These are phyloP conservation scores for Parachlorella kessleri DNA, from an alignment of 139 green algal genomes.

Conservation along the genomic window DNA sequence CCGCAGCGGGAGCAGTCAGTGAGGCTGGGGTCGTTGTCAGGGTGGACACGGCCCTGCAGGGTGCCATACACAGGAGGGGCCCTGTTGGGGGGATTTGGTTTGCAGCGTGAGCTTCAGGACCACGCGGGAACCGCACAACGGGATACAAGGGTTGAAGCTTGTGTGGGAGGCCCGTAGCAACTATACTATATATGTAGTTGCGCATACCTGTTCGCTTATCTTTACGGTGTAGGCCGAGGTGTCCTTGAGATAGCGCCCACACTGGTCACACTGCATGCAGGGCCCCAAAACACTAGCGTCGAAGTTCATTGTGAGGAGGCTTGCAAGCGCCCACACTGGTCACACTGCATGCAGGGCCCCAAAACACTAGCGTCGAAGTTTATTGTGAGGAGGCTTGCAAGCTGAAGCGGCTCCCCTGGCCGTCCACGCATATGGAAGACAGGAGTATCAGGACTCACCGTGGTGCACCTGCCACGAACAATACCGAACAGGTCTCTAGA, in stretches of 20 bases:
- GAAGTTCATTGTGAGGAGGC: background rate
- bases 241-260: slow-evolving; percentile 30
- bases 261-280: slow-evolving; percentile 22
- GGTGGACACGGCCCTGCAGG: slow-evolving; percentile 7
- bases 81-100: background rate
- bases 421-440: background rate
- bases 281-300: too few species aligned
- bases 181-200: background rate
- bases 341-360: too few species aligned
- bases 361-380: too few species aligned
- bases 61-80: background rate
- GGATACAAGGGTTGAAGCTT: background rate
- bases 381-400: background rate
- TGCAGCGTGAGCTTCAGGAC: background rate
- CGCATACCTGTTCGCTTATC: background rate
- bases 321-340: slow-evolving; percentile 14
- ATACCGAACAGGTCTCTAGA: slow-evolving; percentile 21
- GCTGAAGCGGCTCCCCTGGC: background rate
- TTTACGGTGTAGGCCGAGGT: slow-evolving; percentile 15
- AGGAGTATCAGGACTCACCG: background rate
- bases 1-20: slow-evolving; percentile 44
- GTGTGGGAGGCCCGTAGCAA: too few species aligned
- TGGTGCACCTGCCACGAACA: slow-evolving; percentile 5
- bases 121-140: background rate
- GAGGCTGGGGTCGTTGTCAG: slow-evolving; percentile 39